These are phyloP conservation scores for Botrytis sinoallii DNA, from an alignment of 2,329 filamentous ascomycete species.

Conservation along the genomic window DNA sequence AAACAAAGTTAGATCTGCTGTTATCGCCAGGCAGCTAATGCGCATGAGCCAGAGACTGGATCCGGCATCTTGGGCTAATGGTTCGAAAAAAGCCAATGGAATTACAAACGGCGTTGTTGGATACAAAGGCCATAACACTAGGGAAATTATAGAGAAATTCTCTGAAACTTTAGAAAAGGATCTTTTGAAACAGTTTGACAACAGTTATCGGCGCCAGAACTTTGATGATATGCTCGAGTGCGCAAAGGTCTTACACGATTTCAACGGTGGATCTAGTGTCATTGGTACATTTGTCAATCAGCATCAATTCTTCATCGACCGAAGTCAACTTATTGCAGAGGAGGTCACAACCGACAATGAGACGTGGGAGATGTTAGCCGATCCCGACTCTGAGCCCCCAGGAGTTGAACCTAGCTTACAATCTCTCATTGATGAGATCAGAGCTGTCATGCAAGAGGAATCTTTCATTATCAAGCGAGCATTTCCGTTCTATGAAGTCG, in stretches of 20 bases:
- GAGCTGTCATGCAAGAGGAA: slow-evolving; percentile 93
- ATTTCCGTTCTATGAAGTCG: slow-evolving; percentile 94
- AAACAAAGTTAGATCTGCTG: slow-evolving; percentile 89
- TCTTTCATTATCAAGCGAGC: slow-evolving; percentile 95
- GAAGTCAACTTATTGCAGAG: slow-evolving; percentile 82
- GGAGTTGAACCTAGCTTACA: slow-evolving; percentile 90
- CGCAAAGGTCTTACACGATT: slow-evolving; percentile 88
- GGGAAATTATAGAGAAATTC: slow-evolving; percentile 94
- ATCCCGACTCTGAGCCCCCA: slow-evolving; percentile 88
- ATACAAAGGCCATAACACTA: slow-evolving; percentile 58
- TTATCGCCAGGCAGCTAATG: slow-evolving; percentile 89
- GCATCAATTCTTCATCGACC: slow-evolving; percentile 98
- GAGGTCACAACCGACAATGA: slow-evolving; percentile 53
- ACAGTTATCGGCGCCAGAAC: slow-evolving; percentile 91
- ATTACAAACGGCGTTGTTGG: slow-evolving; percentile 42
- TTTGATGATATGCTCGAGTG: slow-evolving; percentile 99
- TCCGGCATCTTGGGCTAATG: slow-evolving; percentile 68
- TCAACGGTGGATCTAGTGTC: slow-evolving; percentile 92
- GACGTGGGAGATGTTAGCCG: slow-evolving; percentile 87
- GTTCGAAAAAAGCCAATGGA: slow-evolving; percentile 50
- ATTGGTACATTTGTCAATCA: slow-evolving; percentile 97
- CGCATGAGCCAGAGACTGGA: slow-evolving; percentile 92
- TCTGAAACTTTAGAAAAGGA: slow-evolving; percentile 95
- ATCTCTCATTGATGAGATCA: slow-evolving; percentile 89
- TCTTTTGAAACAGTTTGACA: slow-evolving; percentile 91